Evolutionary conservation across 768 basidiomycete species (phyloP), one percentile per base, ranked within the genome.

Genomic region (Phanerodontia chrysosporium): DNA sequence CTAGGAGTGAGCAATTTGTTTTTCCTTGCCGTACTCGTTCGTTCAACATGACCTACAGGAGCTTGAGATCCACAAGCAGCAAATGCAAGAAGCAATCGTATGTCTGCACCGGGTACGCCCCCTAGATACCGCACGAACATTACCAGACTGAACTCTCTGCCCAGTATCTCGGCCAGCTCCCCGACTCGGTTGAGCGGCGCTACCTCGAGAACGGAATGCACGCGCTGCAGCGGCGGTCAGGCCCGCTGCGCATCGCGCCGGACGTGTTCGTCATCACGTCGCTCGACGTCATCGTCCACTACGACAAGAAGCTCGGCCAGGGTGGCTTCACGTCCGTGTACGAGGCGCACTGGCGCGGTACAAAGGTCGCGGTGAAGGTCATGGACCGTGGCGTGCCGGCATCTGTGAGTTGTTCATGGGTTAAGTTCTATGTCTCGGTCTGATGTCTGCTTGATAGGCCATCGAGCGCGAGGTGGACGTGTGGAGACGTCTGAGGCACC

Each of bases 281-380:
- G 27, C 28, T 61, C 13, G 60, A 61, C 39, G 55, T 61, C 55
- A 48, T 61, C 35, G 39, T 61, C 16, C 48, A 57, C 21, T 39
- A 51, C 27, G 49, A 49, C 24, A 29, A 22, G 42, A 57, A 57
- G 25, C 46, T 61, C n/a, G 60, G 60, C 2, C 16, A 51, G 30
- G 60, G 60, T 13, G 60, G 60, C 18, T 61, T 51, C 49, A 55
- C 52, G 4, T 24, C 30, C 10, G 60, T 61, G 10, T 61, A 51
- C 35, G 49, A 57, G 27, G 60, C 39, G 10, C 32, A 32, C 14
- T 61, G 54, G 54, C 14, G 51, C 8, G 60, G 60, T 7, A 51
- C 49, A 5, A 44, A 29, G 32, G 60, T 61, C 16, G 60, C 60
- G n/a, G 55, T 61, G 25, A 61, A 61, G 49, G 44, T 45, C 12